These are phyloP conservation scores for Zhuliangozyma parablackwelliae DNA, from an alignment of 1,139 yeast species.

Conservation along the genomic window DNA sequence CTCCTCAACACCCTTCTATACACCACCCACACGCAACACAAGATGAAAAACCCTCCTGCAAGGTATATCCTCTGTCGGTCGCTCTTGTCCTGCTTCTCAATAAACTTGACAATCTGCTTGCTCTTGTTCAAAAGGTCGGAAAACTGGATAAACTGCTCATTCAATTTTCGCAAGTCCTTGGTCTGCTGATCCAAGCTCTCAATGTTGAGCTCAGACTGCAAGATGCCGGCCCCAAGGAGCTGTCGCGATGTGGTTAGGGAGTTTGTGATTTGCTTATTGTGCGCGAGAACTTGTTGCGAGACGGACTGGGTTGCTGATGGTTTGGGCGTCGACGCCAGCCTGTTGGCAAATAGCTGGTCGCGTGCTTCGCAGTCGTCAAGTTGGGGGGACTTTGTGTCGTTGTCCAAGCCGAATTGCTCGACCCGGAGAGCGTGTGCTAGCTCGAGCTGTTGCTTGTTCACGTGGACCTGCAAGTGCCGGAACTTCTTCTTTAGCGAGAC, in stretches of 20 bases:
- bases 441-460: slow-evolving; percentile 21
- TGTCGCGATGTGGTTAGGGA: slow-evolving; percentile 52
- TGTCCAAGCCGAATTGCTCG: slow-evolving; percentile 12
- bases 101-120: slow-evolving; percentile 52
- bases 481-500: slow-evolving; percentile 19
- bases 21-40: slow-evolving; percentile 58
- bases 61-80: slow-evolving; percentile 59
- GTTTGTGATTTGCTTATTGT: slow-evolving; percentile 51
- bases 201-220: slow-evolving; percentile 60
- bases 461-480: slow-evolving; percentile 22
- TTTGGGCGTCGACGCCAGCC: slow-evolving; percentile 9
- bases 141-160: slow-evolving; percentile 50
- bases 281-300: slow-evolving; percentile 36
- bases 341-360: slow-evolving; percentile 17
- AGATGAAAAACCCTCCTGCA: slow-evolving; percentile 52
- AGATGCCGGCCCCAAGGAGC: slow-evolving; percentile 48
- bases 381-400: not conserved
- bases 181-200: slow-evolving; percentile 60
- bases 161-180: slow-evolving; percentile 44
- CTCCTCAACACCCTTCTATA: slow-evolving; percentile 59
- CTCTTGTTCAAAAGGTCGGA: slow-evolving; percentile 53
- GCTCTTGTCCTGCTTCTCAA: slow-evolving; percentile 62
- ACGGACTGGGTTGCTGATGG: slow-evolving; percentile 12
- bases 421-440: slow-evolving; percentile 27
- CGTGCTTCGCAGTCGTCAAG: slow-evolving; percentile 1